These are phyloP conservation scores for Taiwanofungus camphoratus DNA, from an alignment of 1,284 basidiomycete species.

Conservation along the genomic window DNA sequence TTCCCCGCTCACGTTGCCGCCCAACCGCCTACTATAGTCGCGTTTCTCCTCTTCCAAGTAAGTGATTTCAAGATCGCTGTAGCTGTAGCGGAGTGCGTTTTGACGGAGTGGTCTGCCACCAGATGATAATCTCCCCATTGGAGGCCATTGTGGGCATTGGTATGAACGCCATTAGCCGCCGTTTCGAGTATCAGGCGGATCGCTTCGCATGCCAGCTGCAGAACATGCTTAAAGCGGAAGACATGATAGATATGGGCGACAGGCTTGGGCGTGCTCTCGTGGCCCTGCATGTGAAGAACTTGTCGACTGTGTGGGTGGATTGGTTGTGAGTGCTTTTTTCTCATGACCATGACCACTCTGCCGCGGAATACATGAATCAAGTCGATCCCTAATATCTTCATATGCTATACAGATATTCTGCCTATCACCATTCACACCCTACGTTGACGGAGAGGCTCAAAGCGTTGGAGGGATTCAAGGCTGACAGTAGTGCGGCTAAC, in stretches of 20 bases:
- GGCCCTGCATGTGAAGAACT: slow-evolving; percentile 83
- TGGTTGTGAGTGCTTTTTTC: slow-evolving; percentile 59
- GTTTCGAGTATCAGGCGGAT: slow-evolving; percentile 90
- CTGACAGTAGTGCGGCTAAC: slow-evolving; percentile 7
- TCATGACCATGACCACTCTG: too few relatives aligned
- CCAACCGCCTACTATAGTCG: slow-evolving; percentile 78
- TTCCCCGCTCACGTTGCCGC: slow-evolving; percentile 68
- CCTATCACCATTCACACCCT: slow-evolving; percentile 91
- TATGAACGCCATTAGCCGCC: slow-evolving; percentile 78
- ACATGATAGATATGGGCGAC: slow-evolving; percentile 72
- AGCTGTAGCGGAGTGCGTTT: too few relatives aligned
- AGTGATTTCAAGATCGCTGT: too few relatives aligned
- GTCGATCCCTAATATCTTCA: neutral
- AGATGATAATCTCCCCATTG: slow-evolving; percentile 81
- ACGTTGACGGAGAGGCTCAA: slow-evolving; percentile 83
- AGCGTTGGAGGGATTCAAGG: slow-evolving; percentile 61
- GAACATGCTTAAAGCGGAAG: slow-evolving; percentile 36
- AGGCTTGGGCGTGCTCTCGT: slow-evolving; percentile 77
- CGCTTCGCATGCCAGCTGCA: slow-evolving; percentile 70
- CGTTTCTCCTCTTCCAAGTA: slow-evolving; percentile 84
- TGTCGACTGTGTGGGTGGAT: slow-evolving; percentile 88
- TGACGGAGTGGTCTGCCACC: too few relatives aligned
- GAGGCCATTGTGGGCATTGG: slow-evolving; percentile 73
- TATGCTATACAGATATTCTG: slow-evolving; percentile 62
- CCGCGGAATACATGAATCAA: too few relatives aligned